Evolutionary conservation across 2,329 filamentous ascomycete species (phyloP), one percentile per base, ranked within the genome.

Genomic region (Drechslera avenae): DNA sequence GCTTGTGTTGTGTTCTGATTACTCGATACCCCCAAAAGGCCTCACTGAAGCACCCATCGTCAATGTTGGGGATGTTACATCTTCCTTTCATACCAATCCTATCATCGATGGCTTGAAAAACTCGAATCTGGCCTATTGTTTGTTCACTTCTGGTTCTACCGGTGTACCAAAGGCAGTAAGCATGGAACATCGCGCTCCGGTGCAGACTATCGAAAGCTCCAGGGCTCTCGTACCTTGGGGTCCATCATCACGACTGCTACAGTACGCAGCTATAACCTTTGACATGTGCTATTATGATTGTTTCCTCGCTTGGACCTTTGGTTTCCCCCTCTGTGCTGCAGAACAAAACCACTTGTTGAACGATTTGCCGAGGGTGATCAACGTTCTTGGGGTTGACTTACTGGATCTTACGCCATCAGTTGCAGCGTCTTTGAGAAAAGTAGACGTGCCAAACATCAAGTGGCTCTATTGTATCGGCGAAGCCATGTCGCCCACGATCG

Each of bases 241-340:
- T 8, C 28, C 56, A 17, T 55, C 64, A 16, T 76, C 74, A 12
- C 65, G 73, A 31, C 60, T 78, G 7, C 56, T 78, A 9, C 75
- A 78, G 50, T 78, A 76, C 51, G 76, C 76, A 26, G 75, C 74
- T 9, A 68, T 64, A 4, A 75, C 73, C 7, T 77, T 76, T 49
- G 76, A 78, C 50, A 78, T 78, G 76, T 78, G 75, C 50, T 78
- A 78, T 52, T 78, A 76, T 45, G 76, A 78, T 54, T 77, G 75
- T 60, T 78, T 78, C 53, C 63, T 78, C 43, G 74, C 75, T 9
- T 78, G 75, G 75, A 69, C 68, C 8, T 71, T 75, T 45, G 76
- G 76, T 1, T 76, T 78, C 51, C 71, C 73, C 17, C 64, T 78
- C 26, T 76, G 75, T 53, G 70, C 74, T 10, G 70, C 74, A 17